Percentiles rank a stretch among this genome's conserved stretches.
phyloP scores from a whole-genome alignment of 2,329 filamentous ascomycete species.

The Exophiala lecanii-corni region DNA sequence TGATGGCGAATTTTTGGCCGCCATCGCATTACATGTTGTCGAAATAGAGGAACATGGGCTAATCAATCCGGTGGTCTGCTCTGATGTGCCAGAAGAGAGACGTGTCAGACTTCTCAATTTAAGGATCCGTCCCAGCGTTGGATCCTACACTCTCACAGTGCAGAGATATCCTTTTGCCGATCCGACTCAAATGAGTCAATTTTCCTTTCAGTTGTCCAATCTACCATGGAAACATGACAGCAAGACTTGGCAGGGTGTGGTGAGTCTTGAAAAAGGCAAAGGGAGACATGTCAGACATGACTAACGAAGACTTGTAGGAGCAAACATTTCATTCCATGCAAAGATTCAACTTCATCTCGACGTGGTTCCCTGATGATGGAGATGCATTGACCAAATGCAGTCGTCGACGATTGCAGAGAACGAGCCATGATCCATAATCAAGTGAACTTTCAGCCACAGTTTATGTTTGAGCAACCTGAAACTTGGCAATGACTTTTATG shows the following conservation, averaged over 20 bases:
- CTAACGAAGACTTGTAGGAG: background rate
- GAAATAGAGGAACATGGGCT: constrained; percentile 13
- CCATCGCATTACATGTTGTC: constrained; percentile 11
- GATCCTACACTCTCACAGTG: constrained; percentile 5
- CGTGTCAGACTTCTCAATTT: constrained; percentile 11
- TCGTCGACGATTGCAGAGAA: no score
- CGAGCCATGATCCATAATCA: no score
- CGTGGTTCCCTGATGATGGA: no score
- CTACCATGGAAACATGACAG: no score
- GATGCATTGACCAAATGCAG: no score
- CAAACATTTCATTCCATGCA: constrained; percentile 4
- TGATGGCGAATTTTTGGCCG: constrained; percentile 13
- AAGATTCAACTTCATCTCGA: constrained; percentile 14
- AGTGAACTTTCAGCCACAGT: no score
- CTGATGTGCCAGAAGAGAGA: constrained; percentile 14
- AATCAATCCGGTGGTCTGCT: constrained; percentile 6
- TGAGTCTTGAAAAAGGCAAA: no score
- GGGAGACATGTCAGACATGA: no score
- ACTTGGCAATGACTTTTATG: no score
- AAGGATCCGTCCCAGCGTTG: background rate
- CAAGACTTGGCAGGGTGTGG: no score
- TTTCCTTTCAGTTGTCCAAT: background rate
- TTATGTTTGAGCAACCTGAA: no score
- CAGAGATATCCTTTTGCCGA: constrained; percentile 6
- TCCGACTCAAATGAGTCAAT: background rate